Conservation (phyloP, 2,329 filamentous ascomycete species). For the Berkeleyomyces basicola region DNA sequence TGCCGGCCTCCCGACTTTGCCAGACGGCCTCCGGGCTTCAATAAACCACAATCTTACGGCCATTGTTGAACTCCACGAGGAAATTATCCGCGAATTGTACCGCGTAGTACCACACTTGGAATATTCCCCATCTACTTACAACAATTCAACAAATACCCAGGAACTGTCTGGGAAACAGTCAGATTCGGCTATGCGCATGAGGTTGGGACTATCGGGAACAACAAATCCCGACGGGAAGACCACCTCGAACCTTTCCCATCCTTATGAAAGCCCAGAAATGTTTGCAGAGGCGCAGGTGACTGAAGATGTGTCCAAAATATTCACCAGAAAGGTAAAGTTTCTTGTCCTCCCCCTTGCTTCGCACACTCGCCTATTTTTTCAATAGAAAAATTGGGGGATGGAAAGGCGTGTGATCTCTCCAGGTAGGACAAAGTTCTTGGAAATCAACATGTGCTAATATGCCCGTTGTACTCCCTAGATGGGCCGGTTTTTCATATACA, state of each 20-base stretch:
- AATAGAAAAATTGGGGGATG: background rate
- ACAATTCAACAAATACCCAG: background rate
- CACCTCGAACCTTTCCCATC: slow-evolving; percentile 21
- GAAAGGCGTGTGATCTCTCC: background rate
- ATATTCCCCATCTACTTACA: slow-evolving; percentile 21
- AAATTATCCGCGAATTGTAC: slow-evolving; percentile 60
- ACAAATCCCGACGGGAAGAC: background rate
- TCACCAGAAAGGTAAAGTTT: slow-evolving; percentile 36
- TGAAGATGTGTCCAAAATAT: slow-evolving; percentile 44
- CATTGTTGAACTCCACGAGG: slow-evolving; percentile 70
- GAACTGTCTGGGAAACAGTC: background rate
- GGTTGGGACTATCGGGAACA: background rate
- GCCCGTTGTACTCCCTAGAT: slow-evolving; percentile 34
- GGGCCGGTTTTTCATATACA: slow-evolving; percentile 68
- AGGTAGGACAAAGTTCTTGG: background rate
- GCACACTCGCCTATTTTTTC: background rate
- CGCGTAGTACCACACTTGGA: slow-evolving; percentile 52
- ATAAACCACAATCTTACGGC: slow-evolving; percentile 67
- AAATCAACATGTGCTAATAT: background rate
- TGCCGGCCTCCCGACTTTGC: slow-evolving; percentile 49
- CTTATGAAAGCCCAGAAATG: slow-evolving; percentile 33
- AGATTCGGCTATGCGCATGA: slow-evolving; percentile 23
- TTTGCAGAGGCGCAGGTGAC: slow-evolving; percentile 41
- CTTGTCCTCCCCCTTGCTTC: background rate
- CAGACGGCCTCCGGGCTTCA: slow-evolving; percentile 47